Evolutionary conservation across 805 yeast genomes (phyloP).

Genomic region (Spathaspora hagerdaliae): DNA sequence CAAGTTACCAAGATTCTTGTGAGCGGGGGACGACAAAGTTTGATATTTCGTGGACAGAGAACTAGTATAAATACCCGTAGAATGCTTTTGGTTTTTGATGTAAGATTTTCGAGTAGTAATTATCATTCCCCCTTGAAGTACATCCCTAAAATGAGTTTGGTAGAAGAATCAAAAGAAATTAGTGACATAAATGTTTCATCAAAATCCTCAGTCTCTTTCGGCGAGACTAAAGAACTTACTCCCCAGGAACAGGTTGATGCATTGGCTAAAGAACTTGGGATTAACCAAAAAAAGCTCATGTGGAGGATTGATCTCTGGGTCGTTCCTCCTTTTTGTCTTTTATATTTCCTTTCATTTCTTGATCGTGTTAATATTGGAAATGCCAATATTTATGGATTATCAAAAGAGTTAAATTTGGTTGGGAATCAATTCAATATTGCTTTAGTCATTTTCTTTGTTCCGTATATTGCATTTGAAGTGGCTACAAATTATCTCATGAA

Average conservation of each 20-base stretch:
- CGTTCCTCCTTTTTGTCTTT: slow-evolving; percentile 67
- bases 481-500: slow-evolving; percentile 62
- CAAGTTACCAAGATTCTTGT: too few species aligned
- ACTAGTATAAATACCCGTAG: too few species aligned
- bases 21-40: too few species aligned
- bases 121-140: too few species aligned
- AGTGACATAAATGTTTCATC: too few species aligned
- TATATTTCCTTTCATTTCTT: slow-evolving; percentile 72
- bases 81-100: too few species aligned
- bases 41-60: too few species aligned
- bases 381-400: slow-evolving; percentile 71
- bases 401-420: slow-evolving; percentile 46
- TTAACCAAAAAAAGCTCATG: slow-evolving; percentile 54
- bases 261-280: slow-evolving; percentile 28
- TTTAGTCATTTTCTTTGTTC: slow-evolving; percentile 67
- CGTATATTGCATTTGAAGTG: slow-evolving; percentile 62
- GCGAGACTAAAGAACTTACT: too few species aligned
- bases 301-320: slow-evolving; percentile 65
- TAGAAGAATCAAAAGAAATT: too few species aligned
- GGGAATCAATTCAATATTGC: slow-evolving; percentile 63
- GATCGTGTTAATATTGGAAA: slow-evolving; percentile 82
- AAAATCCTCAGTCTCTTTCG: too few species aligned
- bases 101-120: too few species aligned
- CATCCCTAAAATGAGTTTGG: too few species aligned
- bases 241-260: slow-evolving; percentile 11